A percentile compares a stretch with the other conserved stretches of the same genome.
Evolutionary conservation across 176 grass and related monocot species (phyloP).

Genomic region (Thinopyrum elongatum): DNA sequence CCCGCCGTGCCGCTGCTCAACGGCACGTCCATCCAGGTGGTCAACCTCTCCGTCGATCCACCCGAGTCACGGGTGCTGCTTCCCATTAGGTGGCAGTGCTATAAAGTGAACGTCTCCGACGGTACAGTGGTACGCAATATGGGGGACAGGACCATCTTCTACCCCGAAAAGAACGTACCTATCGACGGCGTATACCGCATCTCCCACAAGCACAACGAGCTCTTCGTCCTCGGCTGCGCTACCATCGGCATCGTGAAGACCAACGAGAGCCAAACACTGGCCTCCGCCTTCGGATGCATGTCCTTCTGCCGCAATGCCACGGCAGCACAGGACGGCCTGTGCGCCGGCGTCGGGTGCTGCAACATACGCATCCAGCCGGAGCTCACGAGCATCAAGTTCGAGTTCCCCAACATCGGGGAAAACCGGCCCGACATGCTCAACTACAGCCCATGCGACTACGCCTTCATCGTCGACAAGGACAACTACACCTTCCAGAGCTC

Average conservation of each 20-base stretch:
- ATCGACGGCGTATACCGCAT: not conserved
- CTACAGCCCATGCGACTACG: not conserved
- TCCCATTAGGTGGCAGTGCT: not conserved
- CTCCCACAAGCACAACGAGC: not conserved
- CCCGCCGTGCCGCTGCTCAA: not conserved
- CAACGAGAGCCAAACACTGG: not conserved
- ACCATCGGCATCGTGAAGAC: not conserved
- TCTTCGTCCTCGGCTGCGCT: not conserved
- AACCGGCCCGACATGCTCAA: not conserved
- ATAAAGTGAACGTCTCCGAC: not conserved
- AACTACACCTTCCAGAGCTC: not conserved
- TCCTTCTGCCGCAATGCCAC: not conserved
- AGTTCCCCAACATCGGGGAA: not conserved
- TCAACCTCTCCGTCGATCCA: not conserved
- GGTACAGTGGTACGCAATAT: not conserved
- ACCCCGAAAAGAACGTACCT: not conserved
- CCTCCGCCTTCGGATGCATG: not conserved
- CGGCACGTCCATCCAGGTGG: not conserved
- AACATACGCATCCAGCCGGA: not conserved
- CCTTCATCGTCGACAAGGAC: not conserved
- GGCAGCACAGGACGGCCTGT: not conserved
- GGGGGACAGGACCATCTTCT: rapidly evolving
- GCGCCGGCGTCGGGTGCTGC: not conserved
- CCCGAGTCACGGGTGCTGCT: not conserved
- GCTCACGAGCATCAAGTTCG: not conserved